Evolutionary conservation across 495 filamentous ascomycete species (phyloP).

Genomic region (Neurospora pannonica): DNA sequence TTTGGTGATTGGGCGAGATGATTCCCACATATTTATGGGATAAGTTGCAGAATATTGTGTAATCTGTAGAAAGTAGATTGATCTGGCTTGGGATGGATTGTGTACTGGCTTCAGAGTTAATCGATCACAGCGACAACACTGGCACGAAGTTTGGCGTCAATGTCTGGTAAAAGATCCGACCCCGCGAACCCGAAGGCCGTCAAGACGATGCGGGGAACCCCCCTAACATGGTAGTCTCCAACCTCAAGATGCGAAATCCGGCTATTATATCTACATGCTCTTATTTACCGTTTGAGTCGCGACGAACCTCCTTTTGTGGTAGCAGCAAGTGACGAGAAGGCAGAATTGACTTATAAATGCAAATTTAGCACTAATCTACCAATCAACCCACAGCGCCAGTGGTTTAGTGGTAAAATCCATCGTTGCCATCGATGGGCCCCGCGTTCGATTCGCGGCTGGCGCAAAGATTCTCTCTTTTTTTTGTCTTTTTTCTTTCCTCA

Average conservation of each 20-base stretch:
- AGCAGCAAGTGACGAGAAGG: too few relatives aligned
- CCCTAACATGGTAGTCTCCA: accelerated
- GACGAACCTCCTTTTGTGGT: neutral
- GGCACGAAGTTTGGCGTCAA: neutral
- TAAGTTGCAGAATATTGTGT: too few relatives aligned
- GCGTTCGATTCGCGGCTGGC: slow-evolving; percentile 42
- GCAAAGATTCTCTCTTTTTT: slow-evolving; percentile 8
- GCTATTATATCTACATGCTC: neutral
- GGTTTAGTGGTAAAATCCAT: slow-evolving; percentile 47
- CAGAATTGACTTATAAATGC: too few relatives aligned
- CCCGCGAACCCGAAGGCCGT: neutral
- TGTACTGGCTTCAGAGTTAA: neutral
- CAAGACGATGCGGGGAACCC: neutral
- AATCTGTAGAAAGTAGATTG: accelerated
- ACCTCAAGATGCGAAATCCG: neutral
- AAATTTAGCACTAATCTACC: too few relatives aligned
- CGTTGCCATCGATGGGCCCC: slow-evolving; percentile 46
- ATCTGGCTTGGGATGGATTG: neutral
- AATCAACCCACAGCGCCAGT: slow-evolving; percentile 14
- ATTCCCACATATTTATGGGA: neutral
- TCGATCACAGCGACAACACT: neutral
- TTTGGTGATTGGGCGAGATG: neutral
- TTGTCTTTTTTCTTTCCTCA: neutral
- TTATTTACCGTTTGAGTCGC: neutral
- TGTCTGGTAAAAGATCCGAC: neutral